Evolutionary conservation across 1,284 basidiomycete species (phyloP), one percentile per base, ranked within the genome.

Genomic region (Trichosporon sp.): DNA sequence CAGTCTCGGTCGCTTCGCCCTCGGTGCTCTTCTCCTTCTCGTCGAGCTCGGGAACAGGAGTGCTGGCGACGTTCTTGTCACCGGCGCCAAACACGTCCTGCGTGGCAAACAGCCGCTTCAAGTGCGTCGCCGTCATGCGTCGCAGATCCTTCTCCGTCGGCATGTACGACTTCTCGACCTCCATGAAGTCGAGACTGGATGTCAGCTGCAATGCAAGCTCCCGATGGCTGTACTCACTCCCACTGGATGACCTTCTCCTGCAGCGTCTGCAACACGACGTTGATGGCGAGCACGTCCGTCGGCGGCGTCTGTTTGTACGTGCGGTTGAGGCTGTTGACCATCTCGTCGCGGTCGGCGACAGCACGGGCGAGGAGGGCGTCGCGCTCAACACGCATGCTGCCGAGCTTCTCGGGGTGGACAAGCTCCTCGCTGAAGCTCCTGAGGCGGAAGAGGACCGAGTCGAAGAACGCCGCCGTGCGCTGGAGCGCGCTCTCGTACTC

Each of bases 201-300:
- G 35, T 73, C 64, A 73, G 72, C 68, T 21, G n/a, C 40, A 6
- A 14, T 46, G 16, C 16, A 59, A 32, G 12, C 32, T 43, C n/a
- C 40, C 8, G 35, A 12, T 26, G 56, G 0, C 6, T 48, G 66
- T 79, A 85, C 85, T 78, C 79, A 86, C 74, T 87, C 95, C 93
- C 96, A 98, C 56, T 92, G 92, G n/a, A 98, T 94, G 67, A 97
- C 94, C 82, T 92, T 92, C 79, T 97, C 94, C 84, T 98, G 96
- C 56, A 96, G 88, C 70, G 90, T 90, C 2, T 92, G 90, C 65
- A 95, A 90, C 6, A 96, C 93, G 71, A 90, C 89, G 76, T 96
- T 98, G 71, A 98, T 87, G 64, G 91, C 92, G 51, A 98, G 87
- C 0, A 94, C 96, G 79, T 97, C 93, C 16, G 90, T 92, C 65